Base-by-base conservation (phyloP, 2,329 filamentous ascomycete species). In the Karstenula rhodostoma region DNA sequence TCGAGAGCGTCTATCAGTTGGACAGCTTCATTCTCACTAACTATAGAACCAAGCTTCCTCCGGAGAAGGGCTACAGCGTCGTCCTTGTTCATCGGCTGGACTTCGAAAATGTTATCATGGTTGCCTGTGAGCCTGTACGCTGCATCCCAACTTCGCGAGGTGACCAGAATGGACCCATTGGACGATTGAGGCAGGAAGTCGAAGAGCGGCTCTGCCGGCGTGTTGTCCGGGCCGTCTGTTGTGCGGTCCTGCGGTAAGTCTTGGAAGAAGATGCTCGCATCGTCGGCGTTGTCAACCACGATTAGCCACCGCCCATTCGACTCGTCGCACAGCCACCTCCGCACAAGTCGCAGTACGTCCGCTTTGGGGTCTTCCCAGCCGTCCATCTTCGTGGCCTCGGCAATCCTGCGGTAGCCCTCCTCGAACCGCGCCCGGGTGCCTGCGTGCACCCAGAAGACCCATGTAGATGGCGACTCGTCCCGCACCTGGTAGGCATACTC, bases 211-310 rank as follows among this genome's bases (percentile, higher is more conserved):
- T 55, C 52, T 29, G 27, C 10, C 15, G 44, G 9, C 13, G n/a
- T n/a, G n/a, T 49, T 4, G 33, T 22, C 33, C 64, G 43, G 32
- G 32, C 13, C 52, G 52, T 37, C 44, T 19, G 44, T 13, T 33
- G 49, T 19, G 15, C 17, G 8, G 33, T 33, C 48, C 19, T 40
- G 43, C 19, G 43, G 25, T 13, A 17, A 13, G 27, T 44, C 15
- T 4, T 40, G 15, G 23, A 57, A 57, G 19, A 65, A 58, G 1
- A 67, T 53, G 17, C 37, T 59, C 8, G 19, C 44, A 48, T 72
- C 66, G 42, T 72, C 68, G 8, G 57, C 64, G n/a, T 69, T 71
- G 47, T 72, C 68, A 13, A 72, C 12, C 1, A 72, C 46, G 51
- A 72, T 56, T 7, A 69, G 2, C 69, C 67, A 72, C 10, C 22